These are phyloP conservation scores for Arachnomyces sp. DNA, from an alignment of 2,329 filamentous ascomycete genomes.

Conservation along the genomic window DNA sequence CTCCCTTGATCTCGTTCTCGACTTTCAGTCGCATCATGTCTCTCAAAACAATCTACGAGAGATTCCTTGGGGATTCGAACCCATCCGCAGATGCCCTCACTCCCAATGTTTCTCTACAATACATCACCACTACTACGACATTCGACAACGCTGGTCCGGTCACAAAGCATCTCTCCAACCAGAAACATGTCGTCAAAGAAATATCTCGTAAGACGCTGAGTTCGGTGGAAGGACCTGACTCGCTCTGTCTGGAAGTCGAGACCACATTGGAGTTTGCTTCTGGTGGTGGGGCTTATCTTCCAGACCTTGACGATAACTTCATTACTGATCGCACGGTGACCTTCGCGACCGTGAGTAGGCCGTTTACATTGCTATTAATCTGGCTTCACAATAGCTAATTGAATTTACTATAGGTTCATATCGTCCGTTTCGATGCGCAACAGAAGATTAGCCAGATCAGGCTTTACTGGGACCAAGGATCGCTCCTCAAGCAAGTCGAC, in stretches of 20 bases:
- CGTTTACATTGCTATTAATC: conserved; percentile 5
- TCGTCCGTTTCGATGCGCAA: conserved; percentile 71
- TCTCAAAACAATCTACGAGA: conserved; percentile 53
- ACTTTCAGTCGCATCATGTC: conserved; percentile 27
- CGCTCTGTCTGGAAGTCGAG: conserved; percentile 69
- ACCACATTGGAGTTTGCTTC: conserved; percentile 74
- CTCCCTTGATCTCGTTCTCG: conserved; percentile 3
- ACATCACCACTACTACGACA: conserved; percentile 79
- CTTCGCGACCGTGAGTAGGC: conserved; percentile 67
- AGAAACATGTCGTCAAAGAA: conserved; percentile 70
- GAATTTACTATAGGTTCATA: conserved; percentile 58
- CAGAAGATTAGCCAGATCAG: conserved; percentile 81
- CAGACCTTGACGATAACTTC: conserved; percentile 89
- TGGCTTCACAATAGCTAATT: conserved; percentile 7
- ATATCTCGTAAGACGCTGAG: conserved; percentile 71
- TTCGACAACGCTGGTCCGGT: conserved; percentile 66
- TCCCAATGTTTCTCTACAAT: conserved; percentile 65
- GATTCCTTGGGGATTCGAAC: conserved; percentile 54
- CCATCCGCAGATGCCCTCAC: conserved; percentile 59
- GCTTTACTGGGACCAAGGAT: conserved; percentile 90
- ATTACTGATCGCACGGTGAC: conserved; percentile 71
- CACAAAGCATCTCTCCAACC: conserved; percentile 64
- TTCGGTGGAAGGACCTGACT: conserved; percentile 62
- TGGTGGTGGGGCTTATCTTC: conserved; percentile 79
- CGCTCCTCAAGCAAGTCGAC: conserved; percentile 85